phyloP scores from a whole-genome alignment of 164 flowering plant species.

The Nymphaea thermarum region DNA sequence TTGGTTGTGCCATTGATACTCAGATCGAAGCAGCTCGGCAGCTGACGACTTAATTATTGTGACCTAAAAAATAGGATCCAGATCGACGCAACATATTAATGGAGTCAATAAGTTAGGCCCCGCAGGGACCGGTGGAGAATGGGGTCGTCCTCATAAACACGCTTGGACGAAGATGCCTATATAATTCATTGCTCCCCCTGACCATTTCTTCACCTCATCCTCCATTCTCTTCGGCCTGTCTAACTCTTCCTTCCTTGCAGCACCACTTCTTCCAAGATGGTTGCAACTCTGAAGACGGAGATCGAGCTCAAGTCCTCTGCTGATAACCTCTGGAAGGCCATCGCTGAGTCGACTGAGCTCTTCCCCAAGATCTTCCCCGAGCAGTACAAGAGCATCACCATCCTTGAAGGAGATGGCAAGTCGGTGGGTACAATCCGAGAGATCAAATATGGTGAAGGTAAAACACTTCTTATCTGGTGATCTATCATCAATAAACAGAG shows the following conservation, averaged over 20 bases:
- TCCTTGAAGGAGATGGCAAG: conserved; percentile 77
- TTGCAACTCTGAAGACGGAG: conserved; percentile 10
- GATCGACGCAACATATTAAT: not conserved
- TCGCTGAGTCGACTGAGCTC: conserved; percentile 40
- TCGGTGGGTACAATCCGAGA: conserved; percentile 45
- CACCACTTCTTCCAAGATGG: not conserved
- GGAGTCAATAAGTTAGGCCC: not conserved
- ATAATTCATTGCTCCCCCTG: not conserved
- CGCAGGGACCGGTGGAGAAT: no score
- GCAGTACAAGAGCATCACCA: conserved; percentile 53
- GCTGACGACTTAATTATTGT: no score
- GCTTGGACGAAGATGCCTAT: not conserved
- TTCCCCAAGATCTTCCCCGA: conserved; percentile 64
- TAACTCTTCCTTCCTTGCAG: no score
- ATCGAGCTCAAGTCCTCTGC: conserved; percentile 49
- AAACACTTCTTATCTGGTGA: not conserved
- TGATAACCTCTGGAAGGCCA: conserved; percentile 40
- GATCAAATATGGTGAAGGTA: conserved; percentile 53
- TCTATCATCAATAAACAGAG: not conserved
- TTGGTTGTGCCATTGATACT: no score
- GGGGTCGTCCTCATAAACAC: not conserved
- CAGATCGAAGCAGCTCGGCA: no score
- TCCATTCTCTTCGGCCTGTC: not conserved
- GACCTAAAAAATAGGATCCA: no score
- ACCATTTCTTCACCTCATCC: not conserved